Evolutionary conservation across 352 stramenopile species (phyloP).

Genomic region (Aphanomyces invadans): DNA sequence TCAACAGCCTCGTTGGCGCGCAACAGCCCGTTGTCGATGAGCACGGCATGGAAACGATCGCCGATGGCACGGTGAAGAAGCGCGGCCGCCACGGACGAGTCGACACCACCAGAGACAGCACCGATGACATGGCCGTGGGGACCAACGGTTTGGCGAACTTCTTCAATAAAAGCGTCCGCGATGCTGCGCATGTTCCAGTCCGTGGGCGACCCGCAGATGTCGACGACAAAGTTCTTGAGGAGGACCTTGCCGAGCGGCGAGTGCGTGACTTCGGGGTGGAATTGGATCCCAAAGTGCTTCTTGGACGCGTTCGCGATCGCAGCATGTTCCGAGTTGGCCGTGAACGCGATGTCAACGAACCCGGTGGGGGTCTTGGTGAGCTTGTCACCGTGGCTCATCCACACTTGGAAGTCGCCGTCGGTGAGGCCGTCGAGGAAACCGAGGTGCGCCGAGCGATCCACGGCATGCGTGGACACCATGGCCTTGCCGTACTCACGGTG

Average conservation of each 20-base stretch:
- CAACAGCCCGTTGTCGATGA: constrained; percentile 99
- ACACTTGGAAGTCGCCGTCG: constrained; percentile 93
- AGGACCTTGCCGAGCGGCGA: constrained; percentile 92
- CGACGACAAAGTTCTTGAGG: constrained; percentile 96
- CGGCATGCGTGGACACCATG: constrained; percentile 73
- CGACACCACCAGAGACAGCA: constrained; percentile 96
- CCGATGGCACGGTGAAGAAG: constrained; percentile 96
- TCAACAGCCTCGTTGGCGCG: constrained; percentile 92
- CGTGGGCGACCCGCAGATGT: constrained; percentile 90
- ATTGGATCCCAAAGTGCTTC: constrained; percentile 97
- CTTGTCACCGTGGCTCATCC: constrained; percentile 99
- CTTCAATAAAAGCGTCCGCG: constrained; percentile 80
- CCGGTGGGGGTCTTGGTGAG: constrained; percentile 90
- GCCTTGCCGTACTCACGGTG: constrained; percentile 98
- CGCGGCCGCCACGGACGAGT: constrained; percentile 97
- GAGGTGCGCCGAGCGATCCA: constrained; percentile 35
- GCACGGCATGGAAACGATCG: constrained; percentile 97
- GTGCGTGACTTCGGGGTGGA: constrained; percentile 94
- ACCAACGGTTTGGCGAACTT: constrained; percentile 89
- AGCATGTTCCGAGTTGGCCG: constrained; percentile 87
- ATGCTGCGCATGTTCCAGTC: constrained; percentile 99
- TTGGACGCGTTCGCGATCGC: constrained; percentile 92
- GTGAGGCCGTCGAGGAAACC: constrained; percentile 87
- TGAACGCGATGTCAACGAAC: constrained; percentile 84
- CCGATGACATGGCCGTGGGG: constrained; percentile 95